Conservation (phyloP, 2,329 filamentous ascomycete genomes). For the Fusarium fracticaudum region DNA sequence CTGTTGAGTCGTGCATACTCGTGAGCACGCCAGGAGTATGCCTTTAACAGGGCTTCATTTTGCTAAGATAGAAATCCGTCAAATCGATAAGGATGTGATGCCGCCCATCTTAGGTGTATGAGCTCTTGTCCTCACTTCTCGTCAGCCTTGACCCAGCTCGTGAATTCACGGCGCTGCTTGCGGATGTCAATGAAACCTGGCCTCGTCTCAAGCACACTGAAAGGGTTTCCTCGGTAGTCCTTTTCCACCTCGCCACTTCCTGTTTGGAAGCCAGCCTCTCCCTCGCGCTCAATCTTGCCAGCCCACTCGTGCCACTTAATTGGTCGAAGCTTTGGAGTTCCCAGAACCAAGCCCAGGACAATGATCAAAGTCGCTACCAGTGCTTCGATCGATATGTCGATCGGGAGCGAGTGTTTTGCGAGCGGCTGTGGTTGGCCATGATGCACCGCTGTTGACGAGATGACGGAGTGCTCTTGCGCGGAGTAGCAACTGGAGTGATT, state of each 20-base stretch:
- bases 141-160: constrained; percentile 70
- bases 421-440: constrained; percentile 55
- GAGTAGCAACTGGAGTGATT: constrained; percentile 82
- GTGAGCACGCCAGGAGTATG: not conserved
- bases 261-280: constrained; percentile 65
- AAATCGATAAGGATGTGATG: not conserved
- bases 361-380: constrained; percentile 82
- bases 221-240: constrained; percentile 81
- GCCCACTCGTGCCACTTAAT: constrained; percentile 87
- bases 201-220: constrained; percentile 79
- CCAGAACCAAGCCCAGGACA: constrained; percentile 83
- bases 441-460: constrained; percentile 67
- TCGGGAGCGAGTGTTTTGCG: constrained; percentile 67
- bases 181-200: constrained; percentile 90
- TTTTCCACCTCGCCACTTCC: constrained; percentile 73
- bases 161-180: constrained; percentile 81
- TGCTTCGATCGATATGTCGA: constrained; percentile 90
- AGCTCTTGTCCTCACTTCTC: constrained; percentile 34
- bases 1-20: not conserved
- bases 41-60: not conserved
- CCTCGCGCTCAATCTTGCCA: constrained; percentile 83
- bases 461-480: constrained; percentile 86
- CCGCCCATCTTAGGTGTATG: not conserved
- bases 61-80: not conserved
- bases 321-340: constrained; percentile 81